Conservation (phyloP, 73 alveolate genomes). For the Stentor coeruleus region DNA sequence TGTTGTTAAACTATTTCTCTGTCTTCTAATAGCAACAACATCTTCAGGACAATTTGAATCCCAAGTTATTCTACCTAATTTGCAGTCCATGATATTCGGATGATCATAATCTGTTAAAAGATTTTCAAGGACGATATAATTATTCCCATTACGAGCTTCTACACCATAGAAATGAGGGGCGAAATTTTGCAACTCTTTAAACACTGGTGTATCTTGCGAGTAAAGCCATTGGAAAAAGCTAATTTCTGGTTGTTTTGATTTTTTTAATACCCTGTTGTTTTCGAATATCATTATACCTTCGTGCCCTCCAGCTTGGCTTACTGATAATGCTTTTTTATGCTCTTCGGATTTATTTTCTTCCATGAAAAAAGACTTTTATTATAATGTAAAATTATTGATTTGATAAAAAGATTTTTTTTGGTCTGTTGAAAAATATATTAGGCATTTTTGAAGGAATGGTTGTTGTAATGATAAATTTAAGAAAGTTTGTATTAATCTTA, state of each 20-base stretch:
- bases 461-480: too few species aligned
- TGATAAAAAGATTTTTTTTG: neutral
- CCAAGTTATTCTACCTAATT: constrained; percentile 24
- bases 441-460: neutral
- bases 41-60: neutral
- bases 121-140: constrained; percentile 20
- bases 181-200: neutral
- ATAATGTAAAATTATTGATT: too few species aligned
- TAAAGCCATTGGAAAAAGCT: neutral
- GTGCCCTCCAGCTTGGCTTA: constrained; percentile 25
- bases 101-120: constrained; percentile 15
- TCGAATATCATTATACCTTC: neutral
- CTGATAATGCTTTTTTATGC: neutral
- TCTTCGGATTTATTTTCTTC: neutral
- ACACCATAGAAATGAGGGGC: constrained; percentile 6
- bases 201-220: neutral
- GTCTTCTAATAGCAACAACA: neutral
- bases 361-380: neutral
- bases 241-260: neutral
- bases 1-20: neutral
- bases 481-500: too few species aligned
- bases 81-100: constrained; percentile 11
- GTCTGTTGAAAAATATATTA: neutral
- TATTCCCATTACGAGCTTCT: constrained; percentile 9
- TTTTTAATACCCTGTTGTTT: neutral